Base-by-base conservation (phyloP, 1,139 yeast genomes). In the Lodderomyces theae region DNA sequence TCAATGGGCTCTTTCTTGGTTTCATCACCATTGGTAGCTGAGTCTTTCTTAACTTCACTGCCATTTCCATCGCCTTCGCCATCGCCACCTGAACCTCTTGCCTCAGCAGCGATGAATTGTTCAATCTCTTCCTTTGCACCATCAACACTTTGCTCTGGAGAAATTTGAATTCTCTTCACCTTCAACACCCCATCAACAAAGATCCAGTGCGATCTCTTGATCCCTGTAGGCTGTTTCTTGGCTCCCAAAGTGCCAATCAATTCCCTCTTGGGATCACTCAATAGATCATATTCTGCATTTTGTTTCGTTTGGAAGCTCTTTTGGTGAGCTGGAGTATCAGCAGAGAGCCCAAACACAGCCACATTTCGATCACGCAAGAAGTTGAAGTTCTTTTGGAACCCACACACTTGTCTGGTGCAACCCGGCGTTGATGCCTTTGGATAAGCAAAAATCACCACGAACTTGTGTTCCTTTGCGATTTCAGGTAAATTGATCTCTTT, bases 381-480 rank as follows among this genome's bases (percentile, higher is more conserved):
- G 10, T 74, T 69, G 57, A 67, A 81, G 51, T 78, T 78, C 51
- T 78, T 82, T 53, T 92, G 81, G 61, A 86, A 92, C 0, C 96
- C 97, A 61, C 86, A 77, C 1, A 89, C 97, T 65, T 92, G 98
- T 54, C 89, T 77, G 1, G 94, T 89, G 63, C 97, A 90, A 2
- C 97, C 97, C 1, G 97, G 96, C 0, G 98, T 92, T 26, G 85
- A 81, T 0, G 97, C 98, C 56, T 77, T 85, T 41, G 98, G 97
- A 57, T 89, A 92, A 12, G 96, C 73, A 59, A 85, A 85, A 33
- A 85, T 75, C 39, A 86, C 74, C 52, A 83, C 64, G 38, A 77
- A 71, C 44, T 74, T 74, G 35, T 77, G 63, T 10, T 71, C 61
- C 15, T 62, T 51, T 6, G 82, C 79, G 13, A 74, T 65, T 13